Conservation (phyloP, 345 rosid species). For the Syzygium oleosum region DNA sequence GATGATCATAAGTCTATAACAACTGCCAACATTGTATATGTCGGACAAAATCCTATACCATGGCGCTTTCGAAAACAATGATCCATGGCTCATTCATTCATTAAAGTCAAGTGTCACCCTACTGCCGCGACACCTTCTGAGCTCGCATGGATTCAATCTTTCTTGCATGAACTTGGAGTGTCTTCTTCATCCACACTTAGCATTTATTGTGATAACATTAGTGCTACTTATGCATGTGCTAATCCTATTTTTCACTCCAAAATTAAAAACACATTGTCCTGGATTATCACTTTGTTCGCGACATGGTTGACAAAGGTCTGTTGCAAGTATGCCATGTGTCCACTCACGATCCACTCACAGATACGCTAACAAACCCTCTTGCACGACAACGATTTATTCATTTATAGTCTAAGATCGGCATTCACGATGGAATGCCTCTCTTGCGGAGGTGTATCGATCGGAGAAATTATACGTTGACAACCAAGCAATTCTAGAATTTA, state of each 20-base stretch:
- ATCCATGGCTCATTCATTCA: neutral
- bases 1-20: neutral
- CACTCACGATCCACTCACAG: neutral
- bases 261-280: neutral
- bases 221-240: neutral
- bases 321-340: neutral
- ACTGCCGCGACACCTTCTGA: neutral
- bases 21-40: neutral
- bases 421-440: neutral
- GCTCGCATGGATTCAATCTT: neutral
- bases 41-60: rapidly evolving
- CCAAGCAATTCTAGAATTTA: neutral
- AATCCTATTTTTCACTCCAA: neutral
- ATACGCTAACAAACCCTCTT: neutral
- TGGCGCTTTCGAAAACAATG: neutral
- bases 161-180: neutral
- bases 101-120: neutral
- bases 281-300: neutral
- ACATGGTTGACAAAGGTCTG: neutral
- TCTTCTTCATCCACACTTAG: neutral
- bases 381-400: neutral
- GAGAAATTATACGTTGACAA: neutral
- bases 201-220: neutral
- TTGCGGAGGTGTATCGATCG: neutral
- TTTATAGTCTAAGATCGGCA: neutral